These are phyloP conservation scores for Podaxis mareebaensis DNA, from an alignment of 768 basidiomycete species.

Conservation along the genomic window DNA sequence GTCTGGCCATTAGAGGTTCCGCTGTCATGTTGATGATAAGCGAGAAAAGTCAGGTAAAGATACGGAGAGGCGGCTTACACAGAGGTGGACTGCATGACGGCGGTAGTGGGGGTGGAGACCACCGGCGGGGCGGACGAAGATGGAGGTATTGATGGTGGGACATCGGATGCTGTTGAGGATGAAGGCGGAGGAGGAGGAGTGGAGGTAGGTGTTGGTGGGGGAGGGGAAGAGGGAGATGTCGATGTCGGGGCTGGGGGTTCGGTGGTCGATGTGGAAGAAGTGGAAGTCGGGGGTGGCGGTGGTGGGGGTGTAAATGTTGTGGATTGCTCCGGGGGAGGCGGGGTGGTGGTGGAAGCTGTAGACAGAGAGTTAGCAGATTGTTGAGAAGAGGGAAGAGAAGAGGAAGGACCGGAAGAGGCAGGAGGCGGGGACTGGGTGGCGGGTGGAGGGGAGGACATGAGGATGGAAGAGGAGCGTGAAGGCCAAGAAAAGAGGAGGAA, in stretches of 20 bases:
- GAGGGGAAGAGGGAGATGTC: not conserved
- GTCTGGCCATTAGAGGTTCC: conserved; percentile 28
- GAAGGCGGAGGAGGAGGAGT: not conserved
- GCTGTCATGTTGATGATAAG: not conserved
- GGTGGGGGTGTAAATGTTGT: not conserved
- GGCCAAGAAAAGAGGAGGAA: not conserved
- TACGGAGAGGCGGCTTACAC: conserved; percentile 6
- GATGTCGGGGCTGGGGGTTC: not conserved
- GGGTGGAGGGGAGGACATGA: not conserved
- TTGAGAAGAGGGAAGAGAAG: not conserved
- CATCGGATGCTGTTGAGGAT: not conserved
- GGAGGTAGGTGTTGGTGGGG: not conserved
- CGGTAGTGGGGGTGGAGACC: not conserved
- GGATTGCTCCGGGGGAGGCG: not conserved
- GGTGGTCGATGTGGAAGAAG: not conserved
- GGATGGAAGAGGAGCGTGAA: not conserved
- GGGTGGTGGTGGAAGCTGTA: not conserved
- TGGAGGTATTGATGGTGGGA: not conserved
- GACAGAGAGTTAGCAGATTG: not conserved
- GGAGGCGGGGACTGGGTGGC: not conserved
- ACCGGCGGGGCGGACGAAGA: not conserved
- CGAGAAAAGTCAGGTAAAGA: not conserved
- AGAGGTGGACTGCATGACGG: not conserved
- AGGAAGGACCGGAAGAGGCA: not conserved
- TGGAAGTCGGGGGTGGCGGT: not conserved